Conservation (phyloP, 2,329 filamentous ascomycete species). For the Ophiostoma ips region DNA sequence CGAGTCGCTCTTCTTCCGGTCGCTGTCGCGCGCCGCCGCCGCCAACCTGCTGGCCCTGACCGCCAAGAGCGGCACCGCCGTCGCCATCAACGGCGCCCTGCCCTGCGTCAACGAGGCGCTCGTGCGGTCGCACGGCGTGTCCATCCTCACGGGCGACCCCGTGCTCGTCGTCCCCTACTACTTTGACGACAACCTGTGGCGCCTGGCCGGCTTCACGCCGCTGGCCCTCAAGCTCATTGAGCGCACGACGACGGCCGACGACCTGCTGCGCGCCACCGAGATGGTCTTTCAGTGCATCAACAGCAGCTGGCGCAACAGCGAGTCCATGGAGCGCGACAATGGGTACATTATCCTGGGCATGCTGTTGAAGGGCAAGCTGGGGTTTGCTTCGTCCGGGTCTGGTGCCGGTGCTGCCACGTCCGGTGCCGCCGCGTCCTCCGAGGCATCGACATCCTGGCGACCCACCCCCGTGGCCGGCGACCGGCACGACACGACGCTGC, state of each 20-base stretch:
- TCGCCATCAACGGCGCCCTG: conserved; percentile 79
- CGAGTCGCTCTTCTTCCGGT: conserved; percentile 62
- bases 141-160: conserved; percentile 69
- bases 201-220: conserved; percentile 78
- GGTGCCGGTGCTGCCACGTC: neutral
- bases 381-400: conserved; percentile 24
- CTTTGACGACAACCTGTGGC: conserved; percentile 85
- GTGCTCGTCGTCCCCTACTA: conserved; percentile 69
- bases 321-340: conserved; percentile 93
- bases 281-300: conserved; percentile 76
- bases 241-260: conserved; percentile 53
- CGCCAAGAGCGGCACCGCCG: conserved; percentile 57
- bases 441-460: conserved; percentile 19
- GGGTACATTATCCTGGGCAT: conserved; percentile 81
- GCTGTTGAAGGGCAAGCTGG: conserved; percentile 71
- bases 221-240: conserved; percentile 77
- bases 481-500: conserved; percentile 39
- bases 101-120: conserved; percentile 81
- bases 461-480: conserved; percentile 30
- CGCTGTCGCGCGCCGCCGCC: conserved; percentile 58
- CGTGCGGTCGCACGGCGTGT: conserved; percentile 66
- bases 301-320: conserved; percentile 92
- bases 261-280: conserved; percentile 63
- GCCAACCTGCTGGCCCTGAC: conserved; percentile 55
- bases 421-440: no score